A percentile compares a stretch with the other conserved stretches of the same genome.
Conservation (phyloP, 2,329 filamentous ascomycete species). For the Cercospora citrullina region DNA sequence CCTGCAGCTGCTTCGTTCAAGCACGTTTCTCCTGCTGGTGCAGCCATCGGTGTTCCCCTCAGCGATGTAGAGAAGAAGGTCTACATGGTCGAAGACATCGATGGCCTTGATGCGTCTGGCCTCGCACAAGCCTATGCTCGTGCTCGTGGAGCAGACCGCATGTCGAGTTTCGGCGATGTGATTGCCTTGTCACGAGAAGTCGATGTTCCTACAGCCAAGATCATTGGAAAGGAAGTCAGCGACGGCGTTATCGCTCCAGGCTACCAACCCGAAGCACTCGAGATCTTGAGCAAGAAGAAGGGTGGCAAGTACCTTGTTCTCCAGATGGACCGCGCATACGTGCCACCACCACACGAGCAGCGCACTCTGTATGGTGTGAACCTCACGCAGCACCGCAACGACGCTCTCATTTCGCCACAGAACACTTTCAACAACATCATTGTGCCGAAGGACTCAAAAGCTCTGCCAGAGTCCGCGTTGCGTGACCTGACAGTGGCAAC, state of each 20-base stretch:
- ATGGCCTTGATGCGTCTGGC: constrained; percentile 78
- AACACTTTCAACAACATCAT: constrained; percentile 81
- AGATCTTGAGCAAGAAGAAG: constrained; percentile 97
- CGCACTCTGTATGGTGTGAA: constrained; percentile 88
- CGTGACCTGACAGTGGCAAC: constrained; percentile 93
- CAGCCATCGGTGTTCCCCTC: constrained; percentile 87
- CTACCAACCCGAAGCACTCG: constrained; percentile 81
- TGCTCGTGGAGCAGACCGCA: constrained; percentile 91
- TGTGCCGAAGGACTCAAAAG: constrained; percentile 73
- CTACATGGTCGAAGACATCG: constrained; percentile 96
- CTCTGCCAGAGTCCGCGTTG: constrained; percentile 76
- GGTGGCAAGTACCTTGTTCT: constrained; percentile 94
- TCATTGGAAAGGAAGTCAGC: constrained; percentile 96
- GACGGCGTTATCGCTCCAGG: constrained; percentile 93
- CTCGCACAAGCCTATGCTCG: constrained; percentile 95
- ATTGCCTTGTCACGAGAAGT: constrained; percentile 90
- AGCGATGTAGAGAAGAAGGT: constrained; percentile 89
- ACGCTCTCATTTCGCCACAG: constrained; percentile 78
- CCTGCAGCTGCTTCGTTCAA: constrained; percentile 97
- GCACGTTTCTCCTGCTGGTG: constrained; percentile 95
- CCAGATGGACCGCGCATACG: constrained; percentile 87
- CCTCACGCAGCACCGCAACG: constrained; percentile 89
- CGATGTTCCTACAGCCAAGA: constrained; percentile 90
- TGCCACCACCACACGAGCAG: constrained; percentile 71
- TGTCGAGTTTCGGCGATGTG: constrained; percentile 97